phyloP scores from a whole-genome alignment of 2,329 filamentous ascomycete genomes.

The Aschersonia sp. region DNA sequence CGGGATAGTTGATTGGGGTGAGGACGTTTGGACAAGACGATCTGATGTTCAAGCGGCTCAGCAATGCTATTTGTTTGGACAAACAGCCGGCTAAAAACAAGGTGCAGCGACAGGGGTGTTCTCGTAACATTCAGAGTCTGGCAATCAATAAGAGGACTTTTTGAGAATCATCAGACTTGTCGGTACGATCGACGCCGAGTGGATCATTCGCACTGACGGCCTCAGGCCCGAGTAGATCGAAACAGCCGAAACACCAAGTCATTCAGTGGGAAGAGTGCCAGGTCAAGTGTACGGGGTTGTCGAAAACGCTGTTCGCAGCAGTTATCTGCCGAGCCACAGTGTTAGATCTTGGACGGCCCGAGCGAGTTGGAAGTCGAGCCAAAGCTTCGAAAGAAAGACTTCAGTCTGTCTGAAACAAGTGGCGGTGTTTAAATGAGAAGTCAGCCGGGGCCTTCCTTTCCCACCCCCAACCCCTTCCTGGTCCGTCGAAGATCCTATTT shows the following conservation, averaged over 20 bases:
- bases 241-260: conserved; percentile 8
- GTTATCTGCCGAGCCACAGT: conserved; percentile 2
- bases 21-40: neutral
- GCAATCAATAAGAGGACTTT: conserved; percentile 1
- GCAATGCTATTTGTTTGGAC: conserved; percentile 4
- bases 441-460: conserved; percentile 1
- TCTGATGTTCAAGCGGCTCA: conserved; percentile 4
- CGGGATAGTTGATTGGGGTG: neutral
- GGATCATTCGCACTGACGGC: conserved; percentile 7
- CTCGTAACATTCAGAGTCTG: conserved; percentile 1
- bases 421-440: conserved; percentile 6
- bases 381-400: conserved; percentile 4
- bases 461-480: conserved; percentile 1
- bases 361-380: conserved; percentile 5
- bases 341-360: conserved; percentile 8
- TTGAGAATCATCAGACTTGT: conserved; percentile 2
- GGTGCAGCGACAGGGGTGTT: neutral
- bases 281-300: conserved; percentile 1
- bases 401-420: conserved; percentile 9
- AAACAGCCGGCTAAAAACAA: conserved; percentile 1
- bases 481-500: conserved; percentile 3
- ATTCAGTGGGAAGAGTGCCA: conserved; percentile 3
- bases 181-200: conserved; percentile 5
- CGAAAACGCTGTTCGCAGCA: neutral
- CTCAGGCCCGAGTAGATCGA: conserved; percentile 7